phyloP scores from a whole-genome alignment of 2,329 filamentous ascomycete species.

The Mycosphaerelloides madeirae region DNA sequence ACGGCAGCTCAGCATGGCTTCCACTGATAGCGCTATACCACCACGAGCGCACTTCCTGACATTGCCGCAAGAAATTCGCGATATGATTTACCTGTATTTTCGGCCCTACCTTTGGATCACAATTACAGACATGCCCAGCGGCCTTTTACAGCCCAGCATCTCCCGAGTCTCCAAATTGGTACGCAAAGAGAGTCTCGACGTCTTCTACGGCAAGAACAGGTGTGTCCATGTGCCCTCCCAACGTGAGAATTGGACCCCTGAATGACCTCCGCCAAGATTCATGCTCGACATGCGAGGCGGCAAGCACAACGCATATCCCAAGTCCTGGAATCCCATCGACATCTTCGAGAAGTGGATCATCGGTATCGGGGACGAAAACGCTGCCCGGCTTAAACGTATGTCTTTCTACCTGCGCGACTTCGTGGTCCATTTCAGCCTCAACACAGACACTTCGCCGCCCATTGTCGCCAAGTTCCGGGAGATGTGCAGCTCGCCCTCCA shows the following conservation, averaged over 20 bases:
- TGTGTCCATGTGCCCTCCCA: too few relatives aligned
- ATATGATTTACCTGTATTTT: constrained; percentile 18
- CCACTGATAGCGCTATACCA: not conserved
- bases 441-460: constrained; percentile 5
- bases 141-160: constrained; percentile 12
- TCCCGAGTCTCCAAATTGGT: constrained; percentile 7
- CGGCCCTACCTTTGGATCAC: constrained; percentile 13
- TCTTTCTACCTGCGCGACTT: constrained; percentile 18
- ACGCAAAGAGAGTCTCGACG: constrained; percentile 18
- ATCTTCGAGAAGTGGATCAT: constrained; percentile 20
- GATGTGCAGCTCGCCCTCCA: not conserved
- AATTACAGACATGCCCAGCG: constrained; percentile 9
- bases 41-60: constrained; percentile 13
- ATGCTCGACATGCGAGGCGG: constrained; percentile 17
- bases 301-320: constrained; percentile 11
- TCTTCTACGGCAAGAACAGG: constrained; percentile 17
- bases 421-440: constrained; percentile 11
- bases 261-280: constrained; percentile 4
- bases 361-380: constrained; percentile 21
- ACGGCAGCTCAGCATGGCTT: not conserved
- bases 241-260: too few relatives aligned
- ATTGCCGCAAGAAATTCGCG: constrained; percentile 18
- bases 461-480: constrained; percentile 6
- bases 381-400: constrained; percentile 13
- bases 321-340: constrained; percentile 12